Conservation (phyloP, 768 basidiomycete species). For the Calocera cornea region DNA sequence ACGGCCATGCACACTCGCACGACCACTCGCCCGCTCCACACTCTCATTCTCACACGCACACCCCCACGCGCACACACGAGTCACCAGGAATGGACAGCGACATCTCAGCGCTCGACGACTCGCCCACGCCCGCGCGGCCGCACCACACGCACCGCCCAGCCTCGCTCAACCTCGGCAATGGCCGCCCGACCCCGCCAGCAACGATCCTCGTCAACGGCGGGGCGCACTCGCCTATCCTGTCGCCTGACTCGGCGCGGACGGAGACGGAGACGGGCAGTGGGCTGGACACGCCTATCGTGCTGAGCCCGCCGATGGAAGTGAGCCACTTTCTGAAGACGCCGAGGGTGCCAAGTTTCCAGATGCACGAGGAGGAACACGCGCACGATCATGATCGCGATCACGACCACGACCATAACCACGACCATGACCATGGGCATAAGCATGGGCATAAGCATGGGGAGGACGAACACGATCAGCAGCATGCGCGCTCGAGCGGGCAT, state of each 20-base stretch:
- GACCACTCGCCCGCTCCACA: slow-evolving; percentile 18
- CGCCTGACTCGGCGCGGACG: slow-evolving; percentile 6
- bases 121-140: background rate
- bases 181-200: background rate
- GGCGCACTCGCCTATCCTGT: slow-evolving; percentile 20
- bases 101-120: background rate
- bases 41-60: slow-evolving; percentile 21
- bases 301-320: background rate
- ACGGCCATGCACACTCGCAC: slow-evolving; percentile 20
- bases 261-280: background rate
- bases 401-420: slow-evolving; percentile 17
- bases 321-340: slow-evolving; percentile 1
- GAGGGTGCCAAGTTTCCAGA: background rate
- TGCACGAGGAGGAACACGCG: too few species aligned
- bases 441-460: slow-evolving; percentile 7
- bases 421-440: slow-evolving; percentile 14
- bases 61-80: slow-evolving; percentile 12
- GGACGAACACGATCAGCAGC: too few species aligned
- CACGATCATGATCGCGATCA: slow-evolving; percentile 10
- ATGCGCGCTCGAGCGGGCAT: slow-evolving; percentile 8
- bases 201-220: slow-evolving; percentile 1
- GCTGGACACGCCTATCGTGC: background rate
- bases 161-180: slow-evolving; percentile 12
- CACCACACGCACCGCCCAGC: slow-evolving; percentile 19
- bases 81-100: background rate